Percentiles rank a stretch among this genome's conserved stretches.
phyloP scores from a whole-genome alignment of 1,284 basidiomycete genomes.

The Caloboletus firmus region DNA sequence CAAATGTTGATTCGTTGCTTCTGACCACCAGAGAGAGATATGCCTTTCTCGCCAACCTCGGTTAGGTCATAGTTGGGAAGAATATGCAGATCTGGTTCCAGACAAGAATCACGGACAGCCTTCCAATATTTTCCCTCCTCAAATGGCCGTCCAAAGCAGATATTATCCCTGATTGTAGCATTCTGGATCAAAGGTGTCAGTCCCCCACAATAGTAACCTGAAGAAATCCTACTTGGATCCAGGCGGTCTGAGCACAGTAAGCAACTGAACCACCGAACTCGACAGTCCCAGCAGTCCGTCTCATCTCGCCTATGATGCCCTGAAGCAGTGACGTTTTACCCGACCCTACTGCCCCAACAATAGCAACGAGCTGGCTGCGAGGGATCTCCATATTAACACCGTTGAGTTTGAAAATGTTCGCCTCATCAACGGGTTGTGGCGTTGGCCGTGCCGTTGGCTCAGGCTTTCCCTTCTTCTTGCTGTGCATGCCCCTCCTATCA shows the following conservation, averaged over 20 bases:
- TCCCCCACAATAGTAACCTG: not conserved
- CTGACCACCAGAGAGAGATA: slow-evolving; percentile 81
- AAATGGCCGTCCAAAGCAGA: slow-evolving; percentile 68
- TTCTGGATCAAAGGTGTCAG: slow-evolving; percentile 41
- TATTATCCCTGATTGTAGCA: slow-evolving; percentile 76
- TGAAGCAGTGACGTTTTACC: slow-evolving; percentile 78
- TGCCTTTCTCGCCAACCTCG: slow-evolving; percentile 91
- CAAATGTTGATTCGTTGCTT: slow-evolving; percentile 78
- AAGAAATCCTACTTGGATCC: slow-evolving; percentile 67
- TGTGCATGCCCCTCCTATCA: not conserved
- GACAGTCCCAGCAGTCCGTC: slow-evolving; percentile 58
- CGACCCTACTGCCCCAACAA: slow-evolving; percentile 68
- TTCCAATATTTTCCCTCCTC: slow-evolving; percentile 65
- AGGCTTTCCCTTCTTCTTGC: not conserved
- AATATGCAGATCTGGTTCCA: slow-evolving; percentile 64
- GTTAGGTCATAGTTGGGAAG: slow-evolving; percentile 75
- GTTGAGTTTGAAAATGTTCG: slow-evolving; percentile 30
- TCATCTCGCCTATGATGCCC: slow-evolving; percentile 82
- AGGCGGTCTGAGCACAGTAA: slow-evolving; percentile 84
- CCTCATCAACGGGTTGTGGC: not conserved
- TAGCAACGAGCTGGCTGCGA: slow-evolving; percentile 71
- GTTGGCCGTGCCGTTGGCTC: no score
- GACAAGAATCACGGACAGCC: slow-evolving; percentile 58
- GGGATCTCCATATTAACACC: slow-evolving; percentile 67
- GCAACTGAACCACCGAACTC: slow-evolving; percentile 72